Conservation (phyloP, 2,329 filamentous ascomycete genomes). For the Diplocarpon rosae region DNA sequence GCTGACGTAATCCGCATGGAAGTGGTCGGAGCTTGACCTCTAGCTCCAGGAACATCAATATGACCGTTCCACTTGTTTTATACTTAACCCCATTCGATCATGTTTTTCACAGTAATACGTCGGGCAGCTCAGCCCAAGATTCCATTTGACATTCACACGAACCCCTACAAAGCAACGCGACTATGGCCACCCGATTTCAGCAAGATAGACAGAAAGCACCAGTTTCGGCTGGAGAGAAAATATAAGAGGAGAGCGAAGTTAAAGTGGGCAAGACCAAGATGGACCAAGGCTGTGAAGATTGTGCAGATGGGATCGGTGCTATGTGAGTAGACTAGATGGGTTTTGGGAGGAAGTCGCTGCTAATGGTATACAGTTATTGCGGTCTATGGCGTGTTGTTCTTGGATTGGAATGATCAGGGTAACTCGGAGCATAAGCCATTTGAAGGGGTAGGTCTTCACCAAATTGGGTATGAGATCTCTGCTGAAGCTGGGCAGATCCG, state of each 20-base stretch:
- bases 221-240: conserved; percentile 68
- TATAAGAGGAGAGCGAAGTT: conserved; percentile 60
- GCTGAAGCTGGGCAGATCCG: conserved; percentile 29
- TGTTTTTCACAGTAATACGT: conserved; percentile 38
- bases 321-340: conserved; percentile 17
- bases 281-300: conserved; percentile 54
- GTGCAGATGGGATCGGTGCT: conserved; percentile 37
- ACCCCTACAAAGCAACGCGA: conserved; percentile 56
- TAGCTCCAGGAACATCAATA: background rate
- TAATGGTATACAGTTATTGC: conserved; percentile 34
- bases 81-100: conserved; percentile 14
- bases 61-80: background rate
- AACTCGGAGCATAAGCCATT: conserved; percentile 34
- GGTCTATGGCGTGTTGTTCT: conserved; percentile 48
- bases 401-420: conserved; percentile 40
- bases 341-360: background rate
- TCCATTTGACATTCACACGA: conserved; percentile 31
- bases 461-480: background rate
- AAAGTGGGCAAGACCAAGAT: conserved; percentile 49
- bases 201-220: conserved; percentile 57
- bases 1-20: conserved; percentile 13
- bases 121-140: conserved; percentile 29
- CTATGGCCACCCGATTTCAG: conserved; percentile 70
- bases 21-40: background rate
- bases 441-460: conserved; percentile 34